Conservation (phyloP, 1,284 basidiomycete species). For the Boletus semigastroideus region DNA sequence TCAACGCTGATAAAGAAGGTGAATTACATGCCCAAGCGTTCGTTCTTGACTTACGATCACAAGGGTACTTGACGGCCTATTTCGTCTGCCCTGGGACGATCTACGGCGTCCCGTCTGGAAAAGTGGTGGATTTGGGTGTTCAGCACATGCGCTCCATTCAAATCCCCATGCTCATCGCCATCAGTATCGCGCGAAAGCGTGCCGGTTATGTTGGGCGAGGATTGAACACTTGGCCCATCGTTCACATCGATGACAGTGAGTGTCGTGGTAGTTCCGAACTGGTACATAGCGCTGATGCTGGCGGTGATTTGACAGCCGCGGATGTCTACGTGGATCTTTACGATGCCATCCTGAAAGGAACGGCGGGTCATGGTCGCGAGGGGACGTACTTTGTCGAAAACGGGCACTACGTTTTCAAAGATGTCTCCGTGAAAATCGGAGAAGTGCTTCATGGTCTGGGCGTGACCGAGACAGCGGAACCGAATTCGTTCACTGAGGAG, state of each 20-base stretch:
- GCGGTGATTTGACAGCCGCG: constrained; percentile 16
- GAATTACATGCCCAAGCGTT: neutral
- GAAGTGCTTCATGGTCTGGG: constrained; percentile 32
- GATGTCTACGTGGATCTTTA: constrained; percentile 37
- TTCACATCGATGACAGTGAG: constrained; percentile 33
- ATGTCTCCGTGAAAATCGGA: constrained; percentile 30
- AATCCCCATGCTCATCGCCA: constrained; percentile 35
- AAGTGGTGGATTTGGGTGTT: constrained; percentile 38
- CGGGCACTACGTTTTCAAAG: constrained; percentile 42
- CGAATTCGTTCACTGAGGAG: constrained; percentile 33
- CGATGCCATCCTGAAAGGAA: constrained; percentile 30
- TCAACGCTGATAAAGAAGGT: constrained; percentile 45
- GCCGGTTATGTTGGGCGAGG: constrained; percentile 31
- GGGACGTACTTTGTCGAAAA: constrained; percentile 53
- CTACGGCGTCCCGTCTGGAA: constrained; percentile 38
- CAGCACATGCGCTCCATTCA: constrained; percentile 39
- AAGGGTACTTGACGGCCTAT: constrained; percentile 40
- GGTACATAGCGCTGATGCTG: neutral
- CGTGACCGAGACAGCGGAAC: constrained; percentile 30
- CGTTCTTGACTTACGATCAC: neutral
- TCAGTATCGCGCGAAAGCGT: constrained; percentile 32
- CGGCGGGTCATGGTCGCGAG: constrained; percentile 43
- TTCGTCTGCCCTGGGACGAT: constrained; percentile 42
- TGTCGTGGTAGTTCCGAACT: neutral
- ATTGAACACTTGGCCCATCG: constrained; percentile 26